A percentile compares a stretch with the other conserved stretches of the same genome.
Conservation (phyloP, 2,329 filamentous ascomycete species). For the Alternaria burnsii region DNA sequence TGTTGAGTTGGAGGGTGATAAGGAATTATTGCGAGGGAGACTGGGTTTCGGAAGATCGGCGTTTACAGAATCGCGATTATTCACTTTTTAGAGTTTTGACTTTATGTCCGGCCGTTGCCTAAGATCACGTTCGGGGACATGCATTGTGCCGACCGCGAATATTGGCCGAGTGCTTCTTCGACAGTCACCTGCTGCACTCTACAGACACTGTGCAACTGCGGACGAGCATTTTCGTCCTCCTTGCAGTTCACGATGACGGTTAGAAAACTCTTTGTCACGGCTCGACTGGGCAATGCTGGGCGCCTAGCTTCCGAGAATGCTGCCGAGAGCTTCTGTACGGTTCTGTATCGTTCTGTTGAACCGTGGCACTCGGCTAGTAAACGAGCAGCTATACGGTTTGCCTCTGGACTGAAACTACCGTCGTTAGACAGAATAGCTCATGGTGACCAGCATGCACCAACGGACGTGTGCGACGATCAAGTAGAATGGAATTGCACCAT, state of each 20-base stretch:
- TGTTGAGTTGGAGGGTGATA: slow-evolving; percentile 20
- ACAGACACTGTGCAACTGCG: slow-evolving; percentile 4
- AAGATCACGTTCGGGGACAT: slow-evolving; percentile 14
- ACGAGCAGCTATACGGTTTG: slow-evolving; percentile 5
- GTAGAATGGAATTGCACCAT: neutral
- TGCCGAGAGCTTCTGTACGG: slow-evolving; percentile 23
- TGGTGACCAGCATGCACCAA: slow-evolving; percentile 7
- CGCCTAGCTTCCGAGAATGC: slow-evolving; percentile 21
- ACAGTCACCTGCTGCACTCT: slow-evolving; percentile 5
- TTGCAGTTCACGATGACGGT: slow-evolving; percentile 30
- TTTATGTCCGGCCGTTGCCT: neutral
- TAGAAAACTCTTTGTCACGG: slow-evolving; percentile 17
- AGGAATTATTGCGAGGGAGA: slow-evolving; percentile 5
- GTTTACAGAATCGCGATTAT: slow-evolving; percentile 12
- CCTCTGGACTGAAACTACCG: neutral
- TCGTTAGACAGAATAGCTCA: slow-evolving; percentile 1
- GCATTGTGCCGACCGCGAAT: slow-evolving; percentile 7
- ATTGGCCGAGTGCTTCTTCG: slow-evolving; percentile 1
- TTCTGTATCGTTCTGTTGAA: slow-evolving; percentile 17
- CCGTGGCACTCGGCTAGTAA: slow-evolving; percentile 9
- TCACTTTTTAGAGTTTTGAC: neutral
- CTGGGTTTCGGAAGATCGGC: slow-evolving; percentile 23
- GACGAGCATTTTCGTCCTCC: neutral
- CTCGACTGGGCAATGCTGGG: slow-evolving; percentile 32
- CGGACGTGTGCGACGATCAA: neutral